Conservation (phyloP, 345 rosid species). For the Aegle marmelos region DNA sequence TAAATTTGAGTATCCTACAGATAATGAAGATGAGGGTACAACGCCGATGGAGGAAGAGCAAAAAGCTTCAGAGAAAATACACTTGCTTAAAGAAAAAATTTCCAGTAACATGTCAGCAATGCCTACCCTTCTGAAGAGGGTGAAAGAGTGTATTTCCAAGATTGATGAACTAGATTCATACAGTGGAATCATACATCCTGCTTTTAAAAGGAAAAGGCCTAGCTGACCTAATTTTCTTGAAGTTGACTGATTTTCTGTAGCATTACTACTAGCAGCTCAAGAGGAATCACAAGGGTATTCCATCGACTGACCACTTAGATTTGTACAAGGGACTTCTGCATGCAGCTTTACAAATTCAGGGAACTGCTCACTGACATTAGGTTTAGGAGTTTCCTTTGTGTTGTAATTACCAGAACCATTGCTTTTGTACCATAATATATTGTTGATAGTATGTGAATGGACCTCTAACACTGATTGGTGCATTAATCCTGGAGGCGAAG, state of each 20-base stretch:
- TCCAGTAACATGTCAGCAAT: conserved; percentile 39
- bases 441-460: conserved; percentile 5
- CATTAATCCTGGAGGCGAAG: not conserved
- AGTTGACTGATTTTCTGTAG: not conserved
- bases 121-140: conserved; percentile 51
- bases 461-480: not conserved
- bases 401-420: conserved; percentile 13
- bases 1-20: conserved; percentile 14
- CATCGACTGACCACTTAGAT: not conserved
- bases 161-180: conserved; percentile 48
- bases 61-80: conserved; percentile 35
- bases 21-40: conserved; percentile 18
- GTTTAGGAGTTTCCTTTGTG: conserved; percentile 1
- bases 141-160: conserved; percentile 52
- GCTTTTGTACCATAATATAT: conserved; percentile 14
- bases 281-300: not conserved
- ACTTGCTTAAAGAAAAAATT: conserved; percentile 44
- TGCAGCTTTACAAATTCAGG: not conserved
- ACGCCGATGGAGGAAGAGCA: conserved; percentile 25
- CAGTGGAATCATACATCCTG: conserved; percentile 49
- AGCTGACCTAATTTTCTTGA: conserved; percentile 16
- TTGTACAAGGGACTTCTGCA: conserved; percentile 8
- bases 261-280: conserved; percentile 1
- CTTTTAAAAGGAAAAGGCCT: conserved; percentile 35
- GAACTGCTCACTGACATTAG: not conserved